Conservation (phyloP, 768 basidiomycete species). For the Hortiboletus campestris region DNA sequence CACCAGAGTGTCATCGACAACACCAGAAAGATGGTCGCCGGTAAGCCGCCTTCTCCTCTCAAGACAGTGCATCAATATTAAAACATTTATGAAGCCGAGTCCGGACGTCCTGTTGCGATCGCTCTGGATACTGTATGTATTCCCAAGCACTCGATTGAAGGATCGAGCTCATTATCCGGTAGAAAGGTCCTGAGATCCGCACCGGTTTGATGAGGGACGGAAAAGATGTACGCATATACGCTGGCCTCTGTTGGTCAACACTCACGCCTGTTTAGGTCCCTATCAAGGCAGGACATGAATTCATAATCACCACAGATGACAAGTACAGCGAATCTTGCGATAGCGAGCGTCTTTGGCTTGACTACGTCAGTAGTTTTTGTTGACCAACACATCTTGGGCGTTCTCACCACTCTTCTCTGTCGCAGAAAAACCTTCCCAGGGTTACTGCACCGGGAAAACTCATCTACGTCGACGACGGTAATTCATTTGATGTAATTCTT, state of each 20-base stretch:
- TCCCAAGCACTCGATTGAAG: neutral
- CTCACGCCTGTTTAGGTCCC: slow-evolving; percentile 52
- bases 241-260: neutral
- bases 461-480: slow-evolving; percentile 96
- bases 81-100: slow-evolving; percentile 40
- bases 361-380: slow-evolving; percentile 68
- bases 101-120: slow-evolving; percentile 92
- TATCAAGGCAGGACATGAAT: slow-evolving; percentile 90
- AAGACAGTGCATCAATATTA: neutral
- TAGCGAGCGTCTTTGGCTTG: slow-evolving; percentile 84
- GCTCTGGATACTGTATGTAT: slow-evolving; percentile 89
- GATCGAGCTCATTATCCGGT: slow-evolving; percentile 5
- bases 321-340: slow-evolving; percentile 78
- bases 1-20: slow-evolving; percentile 99
- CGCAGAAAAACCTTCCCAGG: slow-evolving; percentile 85
- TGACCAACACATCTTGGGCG: neutral
- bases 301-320: slow-evolving; percentile 82
- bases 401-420: neutral
- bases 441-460: slow-evolving; percentile 97
- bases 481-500: slow-evolving; percentile 5
- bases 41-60: slow-evolving; percentile 41
- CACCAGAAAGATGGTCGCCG: slow-evolving; percentile 78
- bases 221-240: slow-evolving; percentile 66
- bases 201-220: slow-evolving; percentile 89
- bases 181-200: slow-evolving; percentile 99